Evolutionary conservation across 2,329 filamentous ascomycete genomes (phyloP), one percentile per base, ranked within the genome.

Genomic region (Graphilbum ipis-grandicollis): DNA sequence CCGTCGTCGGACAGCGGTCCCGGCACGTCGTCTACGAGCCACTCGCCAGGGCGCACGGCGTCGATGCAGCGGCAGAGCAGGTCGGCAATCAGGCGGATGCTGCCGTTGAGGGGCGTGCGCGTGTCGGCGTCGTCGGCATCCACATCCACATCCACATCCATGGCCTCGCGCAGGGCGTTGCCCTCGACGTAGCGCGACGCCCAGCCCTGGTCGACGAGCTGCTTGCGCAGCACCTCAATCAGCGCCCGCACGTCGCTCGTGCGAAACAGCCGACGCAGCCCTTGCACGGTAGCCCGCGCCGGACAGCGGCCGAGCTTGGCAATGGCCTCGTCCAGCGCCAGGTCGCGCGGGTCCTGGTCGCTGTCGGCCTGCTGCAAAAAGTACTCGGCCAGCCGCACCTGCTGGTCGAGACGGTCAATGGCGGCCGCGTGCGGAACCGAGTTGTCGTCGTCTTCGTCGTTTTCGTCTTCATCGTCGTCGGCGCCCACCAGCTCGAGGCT

Each of bases 171-270:
- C n/a, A n/a, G n/a, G n/a, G n/a, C 57, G 36, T 60, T 54, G 14
- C 66, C 65, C 10, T 80, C 77, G 28, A 80, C 57, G 52, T 85
- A 84, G 18, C 71, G 65, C 15, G 73, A 70, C 1, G 78, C 83
- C 81, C 81, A 88, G 23, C 76, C 75, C 39, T 80, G 80, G 44
- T 75, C 71, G 36, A 75, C 71, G 33, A 88, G 64, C 56, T 86
- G 79, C 44, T 78, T 65, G 39, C 80, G 73, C 22, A 88, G 63
- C 6, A 85, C 62, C 45, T 79, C 70, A 46, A 86, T 76, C 37
- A 88, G 65, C 26, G 75, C 74, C 10, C 83, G 60, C 19, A 79
- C 71, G 46, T 86, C 77, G 43, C 77, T 67, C 3, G 71, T 74
- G 34, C 68, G 65, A 41, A 83, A 69, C 21, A 66, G 67, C 10